Evolutionary conservation across 345 rosid genomes (phyloP).

Genomic region (rapeseed (Brassica napus)): DNA sequence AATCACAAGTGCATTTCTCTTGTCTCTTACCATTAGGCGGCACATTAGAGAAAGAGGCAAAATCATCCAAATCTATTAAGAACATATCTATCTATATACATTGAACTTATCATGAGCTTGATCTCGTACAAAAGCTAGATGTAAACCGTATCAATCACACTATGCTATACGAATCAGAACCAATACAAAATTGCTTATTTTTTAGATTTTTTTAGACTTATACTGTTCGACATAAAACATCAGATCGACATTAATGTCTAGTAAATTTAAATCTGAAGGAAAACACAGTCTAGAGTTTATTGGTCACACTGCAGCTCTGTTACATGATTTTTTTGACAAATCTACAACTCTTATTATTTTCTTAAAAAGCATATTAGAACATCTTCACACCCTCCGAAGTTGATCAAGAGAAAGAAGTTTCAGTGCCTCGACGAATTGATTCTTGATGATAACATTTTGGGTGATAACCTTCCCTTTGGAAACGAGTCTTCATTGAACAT

Average conservation of each 20-base stretch:
- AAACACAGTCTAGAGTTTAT: neutral
- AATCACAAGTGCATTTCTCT: no score
- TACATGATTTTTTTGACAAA: conserved; percentile 8
- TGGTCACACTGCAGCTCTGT: neutral
- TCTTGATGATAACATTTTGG: conserved; percentile 22
- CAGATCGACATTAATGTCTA: neutral
- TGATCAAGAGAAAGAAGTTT: neutral
- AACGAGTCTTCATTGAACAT: neutral
- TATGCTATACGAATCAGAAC: neutral
- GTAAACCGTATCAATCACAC: neutral
- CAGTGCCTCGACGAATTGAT: conserved; percentile 22
- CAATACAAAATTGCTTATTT: neutral
- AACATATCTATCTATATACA: no score
- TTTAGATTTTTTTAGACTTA: no score
- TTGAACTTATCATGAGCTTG: neutral
- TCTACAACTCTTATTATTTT: neutral
- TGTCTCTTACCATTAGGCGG: neutral
- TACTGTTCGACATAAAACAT: no score
- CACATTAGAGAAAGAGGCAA: neutral
- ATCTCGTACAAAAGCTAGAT: neutral
- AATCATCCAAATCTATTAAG: neutral
- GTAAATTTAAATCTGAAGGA: neutral
- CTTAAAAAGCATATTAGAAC: neutral
- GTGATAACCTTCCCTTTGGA: neutral
- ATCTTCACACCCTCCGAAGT: conserved; percentile 4